These are phyloP conservation scores for Aquilaria sinensis DNA, from an alignment of 345 rosid genomes.

Conservation along the genomic window DNA sequence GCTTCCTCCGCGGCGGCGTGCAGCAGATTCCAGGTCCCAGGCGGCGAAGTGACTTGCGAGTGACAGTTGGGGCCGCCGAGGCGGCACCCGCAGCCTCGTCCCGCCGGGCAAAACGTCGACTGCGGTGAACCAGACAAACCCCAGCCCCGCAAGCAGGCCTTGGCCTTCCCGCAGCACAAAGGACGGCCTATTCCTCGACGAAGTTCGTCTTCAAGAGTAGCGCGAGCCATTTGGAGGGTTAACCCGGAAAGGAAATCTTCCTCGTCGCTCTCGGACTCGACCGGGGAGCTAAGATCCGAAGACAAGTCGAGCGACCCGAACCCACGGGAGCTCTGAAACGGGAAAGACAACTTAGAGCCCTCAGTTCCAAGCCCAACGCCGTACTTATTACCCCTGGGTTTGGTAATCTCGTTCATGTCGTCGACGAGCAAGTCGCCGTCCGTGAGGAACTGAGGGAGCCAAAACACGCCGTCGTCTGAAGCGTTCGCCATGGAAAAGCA, in stretches of 20 bases:
- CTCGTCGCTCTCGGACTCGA: conserved; percentile 55
- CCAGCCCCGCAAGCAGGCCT: conserved; percentile 35
- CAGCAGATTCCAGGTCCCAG: conserved; percentile 44
- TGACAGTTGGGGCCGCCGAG: conserved; percentile 20
- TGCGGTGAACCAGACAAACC: conserved; percentile 37
- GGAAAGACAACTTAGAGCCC: conserved; percentile 1
- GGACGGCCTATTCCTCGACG: conserved; percentile 5
- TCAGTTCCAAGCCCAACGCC: conserved; percentile 9
- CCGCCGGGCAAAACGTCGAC: conserved; percentile 31
- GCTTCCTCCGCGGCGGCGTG: conserved; percentile 45
- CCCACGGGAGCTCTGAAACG: conserved; percentile 16
- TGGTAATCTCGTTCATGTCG: neutral
- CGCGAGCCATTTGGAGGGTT: conserved; percentile 28
- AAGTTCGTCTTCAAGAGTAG: conserved; percentile 32
- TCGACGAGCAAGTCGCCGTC: conserved; percentile 49
- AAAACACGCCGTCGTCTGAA: conserved; percentile 56
- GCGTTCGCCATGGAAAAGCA: conserved; percentile 37
- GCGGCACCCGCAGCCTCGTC: conserved; percentile 29
- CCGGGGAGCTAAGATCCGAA: conserved; percentile 47
- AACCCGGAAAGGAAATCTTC: conserved; percentile 34
- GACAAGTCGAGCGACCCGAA: conserved; percentile 23
- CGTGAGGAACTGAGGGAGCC: conserved; percentile 67
- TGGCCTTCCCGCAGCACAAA: conserved; percentile 13
- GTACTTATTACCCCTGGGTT: neutral
- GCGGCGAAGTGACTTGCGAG: conserved; percentile 24